Evolutionary conservation across 2,329 filamentous ascomycete genomes (phyloP).

Genomic region (Cadophora malorum): DNA sequence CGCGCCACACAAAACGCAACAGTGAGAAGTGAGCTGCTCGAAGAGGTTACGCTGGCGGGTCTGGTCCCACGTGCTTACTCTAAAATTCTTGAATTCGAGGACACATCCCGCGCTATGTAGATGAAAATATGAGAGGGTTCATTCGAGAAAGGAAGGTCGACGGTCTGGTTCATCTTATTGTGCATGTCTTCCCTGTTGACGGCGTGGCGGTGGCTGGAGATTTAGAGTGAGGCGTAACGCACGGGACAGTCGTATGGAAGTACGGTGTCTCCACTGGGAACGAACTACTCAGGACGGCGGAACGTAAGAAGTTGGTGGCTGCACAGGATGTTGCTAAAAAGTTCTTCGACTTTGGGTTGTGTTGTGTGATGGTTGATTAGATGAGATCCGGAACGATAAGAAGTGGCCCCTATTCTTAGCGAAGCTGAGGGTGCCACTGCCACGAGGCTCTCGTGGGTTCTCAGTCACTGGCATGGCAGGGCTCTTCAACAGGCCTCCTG

Average conservation of each 20-base stretch:
- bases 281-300: neutral
- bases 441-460: slow-evolving; percentile 33
- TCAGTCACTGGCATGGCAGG: neutral
- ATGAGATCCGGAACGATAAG: slow-evolving; percentile 2
- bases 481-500: slow-evolving; percentile 7
- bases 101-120: neutral
- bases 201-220: slow-evolving; percentile 10
- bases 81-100: neutral
- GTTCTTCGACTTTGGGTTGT: neutral
- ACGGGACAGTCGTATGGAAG: neutral
- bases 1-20: neutral
- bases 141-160: slow-evolving; percentile 14
- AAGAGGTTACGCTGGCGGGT: neutral
- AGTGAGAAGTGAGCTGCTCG: neutral
- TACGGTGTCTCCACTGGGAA: slow-evolving; percentile 7
- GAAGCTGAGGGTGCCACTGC: slow-evolving; percentile 29
- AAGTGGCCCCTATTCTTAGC: slow-evolving; percentile 21
- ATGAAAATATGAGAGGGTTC: neutral
- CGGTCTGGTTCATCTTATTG: slow-evolving; percentile 12
- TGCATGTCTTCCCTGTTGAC: slow-evolving; percentile 9
- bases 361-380: slow-evolving; percentile 2
- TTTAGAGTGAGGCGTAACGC: slow-evolving; percentile 4
- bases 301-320: neutral
- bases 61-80: neutral
- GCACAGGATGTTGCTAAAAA: neutral